These are phyloP conservation scores for Mrakia hoshinonis DNA, from an alignment of 768 basidiomycete genomes.

Conservation along the genomic window DNA sequence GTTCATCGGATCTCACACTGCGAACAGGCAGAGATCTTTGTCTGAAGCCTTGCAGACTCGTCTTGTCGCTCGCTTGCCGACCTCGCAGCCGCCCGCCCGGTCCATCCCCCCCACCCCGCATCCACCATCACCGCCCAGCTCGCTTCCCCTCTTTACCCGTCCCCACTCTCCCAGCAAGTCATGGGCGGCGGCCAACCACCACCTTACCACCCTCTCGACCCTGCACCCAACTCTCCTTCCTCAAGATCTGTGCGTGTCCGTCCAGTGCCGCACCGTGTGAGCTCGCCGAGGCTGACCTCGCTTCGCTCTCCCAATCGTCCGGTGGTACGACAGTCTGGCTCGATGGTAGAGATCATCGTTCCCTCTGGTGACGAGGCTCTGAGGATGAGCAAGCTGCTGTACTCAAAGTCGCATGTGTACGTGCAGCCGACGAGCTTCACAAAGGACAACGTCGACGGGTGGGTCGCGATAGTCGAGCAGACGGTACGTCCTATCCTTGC, in stretches of 20 bases:
- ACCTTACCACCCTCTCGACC: not conserved
- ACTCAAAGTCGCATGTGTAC: conserved; percentile 89
- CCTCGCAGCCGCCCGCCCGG: too few relatives aligned
- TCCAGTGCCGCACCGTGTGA: not conserved
- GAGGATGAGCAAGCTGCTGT: conserved; percentile 48
- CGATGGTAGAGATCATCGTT: not conserved
- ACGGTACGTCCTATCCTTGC: conserved; percentile 4
- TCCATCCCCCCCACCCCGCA: too few relatives aligned
- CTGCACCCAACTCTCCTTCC: conserved; percentile 1
- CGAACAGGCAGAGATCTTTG: too few relatives aligned
- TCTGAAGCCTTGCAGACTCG: too few relatives aligned
- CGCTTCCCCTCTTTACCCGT: too few relatives aligned
- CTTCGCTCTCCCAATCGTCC: not conserved
- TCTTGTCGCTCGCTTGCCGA: too few relatives aligned
- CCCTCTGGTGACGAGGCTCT: not conserved
- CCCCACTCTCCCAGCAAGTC: too few relatives aligned
- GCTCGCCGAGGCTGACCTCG: not conserved
- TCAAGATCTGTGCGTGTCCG: not conserved
- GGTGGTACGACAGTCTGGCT: not conserved
- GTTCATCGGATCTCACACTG: too few relatives aligned
- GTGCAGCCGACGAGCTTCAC: conserved; percentile 88
- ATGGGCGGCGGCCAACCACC: conserved; percentile 3
- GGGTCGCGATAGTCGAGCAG: conserved; percentile 76
- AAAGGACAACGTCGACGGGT: conserved; percentile 88
- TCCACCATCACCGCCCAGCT: too few relatives aligned